These are phyloP conservation scores for Novymonas esmeraldas DNA, from an alignment of 208 protist genomes.

Conservation along the genomic window DNA sequence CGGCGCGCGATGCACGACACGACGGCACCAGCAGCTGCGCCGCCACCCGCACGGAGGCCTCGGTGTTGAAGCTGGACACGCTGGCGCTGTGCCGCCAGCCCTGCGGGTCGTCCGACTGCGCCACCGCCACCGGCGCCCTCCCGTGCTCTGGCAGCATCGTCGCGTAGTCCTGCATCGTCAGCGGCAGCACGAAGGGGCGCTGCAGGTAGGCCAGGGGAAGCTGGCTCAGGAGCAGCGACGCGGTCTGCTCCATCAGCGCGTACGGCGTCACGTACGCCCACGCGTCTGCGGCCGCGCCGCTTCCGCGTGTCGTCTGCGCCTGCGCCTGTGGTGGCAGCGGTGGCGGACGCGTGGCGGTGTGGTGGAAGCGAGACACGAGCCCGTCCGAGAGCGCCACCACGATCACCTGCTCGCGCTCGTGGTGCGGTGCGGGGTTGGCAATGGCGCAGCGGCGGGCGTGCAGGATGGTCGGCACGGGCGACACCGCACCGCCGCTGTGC, in stretches of 20 bases:
- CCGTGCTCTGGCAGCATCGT: conserved; percentile 71
- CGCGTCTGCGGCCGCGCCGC: not conserved
- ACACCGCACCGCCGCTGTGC: no score
- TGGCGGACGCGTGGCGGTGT: no score
- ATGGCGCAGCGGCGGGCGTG: conserved; percentile 25
- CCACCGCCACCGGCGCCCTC: conserved; percentile 13
- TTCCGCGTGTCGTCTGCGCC: not conserved
- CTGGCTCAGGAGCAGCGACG: conserved; percentile 59
- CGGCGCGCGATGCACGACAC: conserved; percentile 15
- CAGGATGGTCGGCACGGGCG: conserved; percentile 18
- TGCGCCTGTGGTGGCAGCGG: not conserved
- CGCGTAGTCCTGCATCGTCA: conserved; percentile 63
- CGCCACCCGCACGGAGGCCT: conserved; percentile 16
- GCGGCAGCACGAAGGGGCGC: conserved; percentile 68
- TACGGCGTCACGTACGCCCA: conserved; percentile 36
- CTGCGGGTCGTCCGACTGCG: conserved; percentile 12
- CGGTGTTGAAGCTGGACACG: not conserved
- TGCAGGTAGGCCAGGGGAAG: conserved; percentile 65
- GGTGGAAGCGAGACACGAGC: conserved; percentile 43
- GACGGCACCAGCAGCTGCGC: conserved; percentile 9
- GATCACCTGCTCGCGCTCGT: conserved; percentile 56
- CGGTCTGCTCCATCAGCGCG: conserved; percentile 70
- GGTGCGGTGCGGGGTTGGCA: conserved; percentile 23
- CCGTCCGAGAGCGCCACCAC: conserved; percentile 69
- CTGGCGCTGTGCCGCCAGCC: conserved; percentile 3